These are phyloP conservation scores for Kodamaea restingae DNA, from an alignment of 805 yeast species.

Conservation along the genomic window DNA sequence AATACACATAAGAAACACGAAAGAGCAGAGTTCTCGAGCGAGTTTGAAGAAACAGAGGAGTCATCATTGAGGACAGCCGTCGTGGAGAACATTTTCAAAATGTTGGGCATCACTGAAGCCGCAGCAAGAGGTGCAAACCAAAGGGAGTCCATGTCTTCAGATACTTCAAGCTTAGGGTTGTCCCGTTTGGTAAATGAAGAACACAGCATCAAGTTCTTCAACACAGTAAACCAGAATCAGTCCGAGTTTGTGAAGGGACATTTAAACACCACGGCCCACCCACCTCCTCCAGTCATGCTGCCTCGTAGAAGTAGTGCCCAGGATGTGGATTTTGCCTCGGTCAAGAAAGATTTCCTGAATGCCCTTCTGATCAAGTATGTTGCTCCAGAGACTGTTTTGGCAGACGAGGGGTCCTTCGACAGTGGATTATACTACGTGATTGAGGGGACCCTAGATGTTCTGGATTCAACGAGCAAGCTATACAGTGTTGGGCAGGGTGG, in stretches of 20 bases:
- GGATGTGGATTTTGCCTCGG: constrained; percentile 37
- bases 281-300: neutral
- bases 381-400: constrained; percentile 52
- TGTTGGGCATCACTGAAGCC: constrained; percentile 59
- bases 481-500: constrained; percentile 73
- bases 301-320: neutral
- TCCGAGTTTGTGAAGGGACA: neutral
- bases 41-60: constrained; percentile 67
- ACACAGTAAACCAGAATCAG: constrained; percentile 21
- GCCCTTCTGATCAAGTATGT: constrained; percentile 53
- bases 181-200: constrained; percentile 5
- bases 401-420: constrained; percentile 60
- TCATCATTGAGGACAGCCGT: constrained; percentile 58
- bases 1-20: neutral
- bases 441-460: constrained; percentile 70
- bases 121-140: constrained; percentile 8
- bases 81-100: constrained; percentile 64
- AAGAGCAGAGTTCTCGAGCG: constrained; percentile 34
- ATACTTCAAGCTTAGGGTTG: constrained; percentile 5
- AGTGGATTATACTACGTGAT: constrained; percentile 79
- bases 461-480: constrained; percentile 28
- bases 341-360: constrained; percentile 57
- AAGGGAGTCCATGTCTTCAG: constrained; percentile 3
- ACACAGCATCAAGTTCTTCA: constrained; percentile 24
- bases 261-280: neutral